Evolutionary conservation across 257 asterid genomes (phyloP).

Genomic region (Mentha longifolia): DNA sequence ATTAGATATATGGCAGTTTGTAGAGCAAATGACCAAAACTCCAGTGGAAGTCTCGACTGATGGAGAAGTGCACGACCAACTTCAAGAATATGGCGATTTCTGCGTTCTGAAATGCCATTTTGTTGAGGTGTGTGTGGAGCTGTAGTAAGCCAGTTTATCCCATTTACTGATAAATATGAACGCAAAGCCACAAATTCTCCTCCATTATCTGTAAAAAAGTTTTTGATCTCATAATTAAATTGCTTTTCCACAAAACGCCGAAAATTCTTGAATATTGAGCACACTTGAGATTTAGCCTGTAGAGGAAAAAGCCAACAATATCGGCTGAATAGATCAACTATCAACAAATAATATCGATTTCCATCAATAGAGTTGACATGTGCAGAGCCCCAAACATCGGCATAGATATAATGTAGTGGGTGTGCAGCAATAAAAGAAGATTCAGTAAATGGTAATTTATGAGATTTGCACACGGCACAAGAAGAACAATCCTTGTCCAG

Average conservation of each 20-base stretch:
- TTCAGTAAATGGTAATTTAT: neutral
- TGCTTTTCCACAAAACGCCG: neutral
- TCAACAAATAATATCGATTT: neutral
- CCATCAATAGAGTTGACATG: neutral
- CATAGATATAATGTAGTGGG: neutral
- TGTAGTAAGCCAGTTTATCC: neutral
- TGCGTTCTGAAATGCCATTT: neutral
- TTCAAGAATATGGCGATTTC: neutral
- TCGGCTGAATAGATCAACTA: no score
- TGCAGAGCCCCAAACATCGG: neutral
- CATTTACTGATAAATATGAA: neutral
- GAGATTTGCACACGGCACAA: no score
- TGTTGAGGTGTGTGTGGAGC: neutral
- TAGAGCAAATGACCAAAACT: neutral
- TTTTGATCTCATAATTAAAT: no score
- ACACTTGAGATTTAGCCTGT: neutral
- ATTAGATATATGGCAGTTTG: neutral
- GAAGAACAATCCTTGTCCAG: no score
- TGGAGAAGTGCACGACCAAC: neutral
- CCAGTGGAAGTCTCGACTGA: neutral
- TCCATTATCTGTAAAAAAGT: neutral
- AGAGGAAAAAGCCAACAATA: no score
- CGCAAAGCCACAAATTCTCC: neutral
- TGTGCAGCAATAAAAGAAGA: neutral
- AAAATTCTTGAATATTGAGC: no score